Evolutionary conservation across 139 green algal species (phyloP).

Genomic region (Spirogloea muscicola): DNA sequence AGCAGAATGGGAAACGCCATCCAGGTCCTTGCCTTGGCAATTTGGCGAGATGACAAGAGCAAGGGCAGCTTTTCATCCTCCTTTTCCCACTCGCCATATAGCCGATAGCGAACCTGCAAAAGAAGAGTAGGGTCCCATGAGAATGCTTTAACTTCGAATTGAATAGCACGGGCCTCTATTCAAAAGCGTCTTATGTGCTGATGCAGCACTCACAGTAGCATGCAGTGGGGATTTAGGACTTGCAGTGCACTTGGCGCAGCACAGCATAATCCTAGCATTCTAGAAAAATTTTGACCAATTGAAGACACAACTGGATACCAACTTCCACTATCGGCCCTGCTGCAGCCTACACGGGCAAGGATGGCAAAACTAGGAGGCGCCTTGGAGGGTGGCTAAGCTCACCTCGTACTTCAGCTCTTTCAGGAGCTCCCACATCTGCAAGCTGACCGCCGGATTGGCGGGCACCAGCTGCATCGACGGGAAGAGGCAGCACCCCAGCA

Average conservation of each 20-base stretch:
- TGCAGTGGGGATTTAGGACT: neutral
- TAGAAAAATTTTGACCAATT: neutral
- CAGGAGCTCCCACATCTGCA: slow-evolving; percentile 70
- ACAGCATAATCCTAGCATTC: neutral
- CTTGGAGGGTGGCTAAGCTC: neutral
- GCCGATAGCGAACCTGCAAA: slow-evolving; percentile 28
- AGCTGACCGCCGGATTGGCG: slow-evolving; percentile 53
- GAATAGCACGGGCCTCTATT: neutral
- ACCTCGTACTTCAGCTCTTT: slow-evolving; percentile 59
- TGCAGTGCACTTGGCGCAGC: neutral
- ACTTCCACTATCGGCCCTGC: neutral
- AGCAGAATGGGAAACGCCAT: neutral
- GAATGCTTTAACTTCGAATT: neutral
- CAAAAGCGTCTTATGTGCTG: neutral
- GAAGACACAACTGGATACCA: neutral
- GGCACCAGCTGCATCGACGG: slow-evolving; percentile 61
- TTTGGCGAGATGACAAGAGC: slow-evolving; percentile 20
- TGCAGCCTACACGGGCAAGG: neutral
- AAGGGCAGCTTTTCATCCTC: slow-evolving; percentile 25
- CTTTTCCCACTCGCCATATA: slow-evolving; percentile 48
- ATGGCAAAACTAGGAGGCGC: neutral
- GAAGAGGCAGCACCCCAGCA: slow-evolving; percentile 58
- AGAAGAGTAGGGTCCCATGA: neutral
- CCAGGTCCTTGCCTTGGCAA: slow-evolving; percentile 5
- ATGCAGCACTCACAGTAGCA: neutral